Conservation (phyloP, 108 stramenopile genomes). For the Cyclotella distinguenda region DNA sequence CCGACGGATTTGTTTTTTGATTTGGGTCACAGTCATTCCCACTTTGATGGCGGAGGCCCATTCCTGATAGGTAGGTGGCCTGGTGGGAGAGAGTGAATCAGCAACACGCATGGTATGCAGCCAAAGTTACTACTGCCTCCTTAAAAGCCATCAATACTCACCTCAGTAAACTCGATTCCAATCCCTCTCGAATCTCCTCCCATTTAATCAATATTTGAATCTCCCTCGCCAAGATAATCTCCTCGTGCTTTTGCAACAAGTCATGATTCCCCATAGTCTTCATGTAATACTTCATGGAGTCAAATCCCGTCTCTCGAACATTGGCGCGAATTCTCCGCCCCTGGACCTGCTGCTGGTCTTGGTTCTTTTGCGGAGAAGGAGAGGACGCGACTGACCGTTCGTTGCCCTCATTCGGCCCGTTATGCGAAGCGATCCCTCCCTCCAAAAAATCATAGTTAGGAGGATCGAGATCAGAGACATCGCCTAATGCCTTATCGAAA, state of each 20-base stretch:
- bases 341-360: constrained; percentile 11
- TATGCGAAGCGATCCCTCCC: background rate
- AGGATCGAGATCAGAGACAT: background rate
- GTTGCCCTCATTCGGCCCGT: background rate
- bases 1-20: constrained; percentile 88
- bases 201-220: constrained; percentile 83
- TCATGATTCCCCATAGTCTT: constrained; percentile 90
- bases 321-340: constrained; percentile 60
- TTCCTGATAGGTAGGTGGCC: constrained; percentile 85
- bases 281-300: constrained; percentile 81
- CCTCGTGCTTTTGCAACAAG: constrained; percentile 84
- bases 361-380: background rate
- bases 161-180: constrained; percentile 71
- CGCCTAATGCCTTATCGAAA: background rate
- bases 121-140: no score
- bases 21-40: constrained; percentile 78
- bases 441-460: constrained; percentile 3
- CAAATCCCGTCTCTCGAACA: constrained; percentile 74
- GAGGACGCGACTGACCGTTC: background rate
- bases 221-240: constrained; percentile 81
- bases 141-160: no score
- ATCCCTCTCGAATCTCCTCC: constrained; percentile 68
- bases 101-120: background rate
- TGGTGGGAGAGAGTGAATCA: background rate
- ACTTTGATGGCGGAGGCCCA: constrained; percentile 70